phyloP scores from a whole-genome alignment of 345 rosid genomes.

The Salix purpurea region DNA sequence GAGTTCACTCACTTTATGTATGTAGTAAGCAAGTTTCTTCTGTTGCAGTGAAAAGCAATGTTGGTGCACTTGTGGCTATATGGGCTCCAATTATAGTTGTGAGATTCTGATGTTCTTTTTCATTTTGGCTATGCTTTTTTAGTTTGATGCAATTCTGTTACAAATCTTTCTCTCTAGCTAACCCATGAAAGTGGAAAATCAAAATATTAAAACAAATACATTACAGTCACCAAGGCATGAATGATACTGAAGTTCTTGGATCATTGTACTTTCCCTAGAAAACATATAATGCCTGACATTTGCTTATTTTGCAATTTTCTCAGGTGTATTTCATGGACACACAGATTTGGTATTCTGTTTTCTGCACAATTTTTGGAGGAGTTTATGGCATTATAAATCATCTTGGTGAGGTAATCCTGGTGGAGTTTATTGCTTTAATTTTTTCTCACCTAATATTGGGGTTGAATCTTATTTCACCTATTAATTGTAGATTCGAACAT shows the following conservation, averaged over 20 bases:
- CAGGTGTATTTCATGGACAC: constrained; percentile 98
- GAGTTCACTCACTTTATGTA: constrained; percentile 6
- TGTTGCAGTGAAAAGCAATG: constrained; percentile 71
- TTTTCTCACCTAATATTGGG: neutral
- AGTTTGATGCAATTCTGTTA: neutral
- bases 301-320: constrained; percentile 5
- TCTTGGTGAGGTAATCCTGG: constrained; percentile 83
- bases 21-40: constrained; percentile 18
- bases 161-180: neutral
- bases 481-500: constrained; percentile 69
- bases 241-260: neutral
- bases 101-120: constrained; percentile 30
- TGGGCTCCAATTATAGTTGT: constrained; percentile 95
- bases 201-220: no score
- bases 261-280: constrained; percentile 10
- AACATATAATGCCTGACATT: neutral
- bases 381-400: constrained; percentile 92
- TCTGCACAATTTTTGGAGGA: constrained; percentile 83
- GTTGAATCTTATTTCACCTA: constrained; percentile 9
- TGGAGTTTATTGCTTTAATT: neutral
- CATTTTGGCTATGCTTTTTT: neutral
- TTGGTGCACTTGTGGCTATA: constrained; percentile 84
- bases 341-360: constrained; percentile 98
- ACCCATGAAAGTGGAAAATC: no score
- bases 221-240: no score